Conservation (phyloP, 192 early-diverging fungal genomes). For the Jimgerdemannia flammicorona region DNA sequence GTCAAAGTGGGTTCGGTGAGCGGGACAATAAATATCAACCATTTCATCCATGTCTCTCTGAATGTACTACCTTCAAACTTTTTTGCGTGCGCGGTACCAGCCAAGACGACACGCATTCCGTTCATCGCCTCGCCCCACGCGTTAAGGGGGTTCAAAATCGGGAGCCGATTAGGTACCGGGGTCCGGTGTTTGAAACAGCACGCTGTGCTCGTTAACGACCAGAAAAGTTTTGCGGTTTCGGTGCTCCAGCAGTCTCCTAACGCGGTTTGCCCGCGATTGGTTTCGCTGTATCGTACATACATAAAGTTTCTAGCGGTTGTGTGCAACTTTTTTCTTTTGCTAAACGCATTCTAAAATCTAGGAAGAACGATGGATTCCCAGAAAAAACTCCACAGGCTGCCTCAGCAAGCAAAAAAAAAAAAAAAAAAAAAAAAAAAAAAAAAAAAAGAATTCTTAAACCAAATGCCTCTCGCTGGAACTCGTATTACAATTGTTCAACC, state of each 20-base stretch:
- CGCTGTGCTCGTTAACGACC: conserved; percentile 28
- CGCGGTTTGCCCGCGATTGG: too few species aligned
- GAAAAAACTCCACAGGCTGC: too few species aligned
- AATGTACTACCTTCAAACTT: conserved; percentile 19
- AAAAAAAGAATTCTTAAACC: too few species aligned
- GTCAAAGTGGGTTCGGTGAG: conserved; percentile 2
- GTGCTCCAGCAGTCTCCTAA: background rate
- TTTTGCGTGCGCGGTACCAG: conserved; percentile 21
- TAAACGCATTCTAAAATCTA: too few species aligned
- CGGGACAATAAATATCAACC: conserved; percentile 19
- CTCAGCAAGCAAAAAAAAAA: too few species aligned
- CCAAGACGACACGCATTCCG: conserved; percentile 23
- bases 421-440: too few species aligned
- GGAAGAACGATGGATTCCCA: too few species aligned
- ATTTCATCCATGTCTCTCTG: conserved; percentile 8
- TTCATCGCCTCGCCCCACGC: conserved; percentile 22
- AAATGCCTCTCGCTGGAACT: too few species aligned
- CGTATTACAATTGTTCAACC: too few species aligned
- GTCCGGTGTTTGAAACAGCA: conserved; percentile 14
- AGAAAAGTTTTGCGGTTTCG: conserved; percentile 13
- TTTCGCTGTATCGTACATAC: too few species aligned
- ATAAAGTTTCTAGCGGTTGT: too few species aligned
- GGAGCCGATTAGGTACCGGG: conserved; percentile 12
- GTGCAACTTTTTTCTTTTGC: too few species aligned
- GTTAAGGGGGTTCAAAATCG: conserved; percentile 9